phyloP scores from a whole-genome alignment of 2,329 filamentous ascomycete genomes.

The Raffaelea albimanens region DNA sequence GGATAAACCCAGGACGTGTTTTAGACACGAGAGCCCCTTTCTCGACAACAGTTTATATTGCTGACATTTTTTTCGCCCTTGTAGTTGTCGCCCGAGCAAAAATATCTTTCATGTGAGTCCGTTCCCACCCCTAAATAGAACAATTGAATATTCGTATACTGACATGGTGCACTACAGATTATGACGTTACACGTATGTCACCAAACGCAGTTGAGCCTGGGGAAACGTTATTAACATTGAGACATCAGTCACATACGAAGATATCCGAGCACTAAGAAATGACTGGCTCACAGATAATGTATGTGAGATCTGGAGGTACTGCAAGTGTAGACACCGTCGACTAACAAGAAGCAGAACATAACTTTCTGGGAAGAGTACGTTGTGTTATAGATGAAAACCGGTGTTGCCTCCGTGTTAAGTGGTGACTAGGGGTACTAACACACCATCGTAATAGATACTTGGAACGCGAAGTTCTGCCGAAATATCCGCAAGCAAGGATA shows the following conservation, averaged over 20 bases:
- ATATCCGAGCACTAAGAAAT: slow-evolving; percentile 77
- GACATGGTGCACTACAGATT: slow-evolving; percentile 20
- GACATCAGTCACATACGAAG: slow-evolving; percentile 67
- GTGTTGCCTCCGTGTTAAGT: neutral
- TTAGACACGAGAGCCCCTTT: too few relatives aligned
- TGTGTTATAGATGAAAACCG: too few relatives aligned
- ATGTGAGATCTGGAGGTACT: slow-evolving; percentile 21
- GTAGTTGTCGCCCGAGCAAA: slow-evolving; percentile 26
- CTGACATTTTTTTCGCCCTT: too few relatives aligned
- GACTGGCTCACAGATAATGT: slow-evolving; percentile 98
- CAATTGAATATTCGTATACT: neutral
- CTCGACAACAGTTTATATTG: too few relatives aligned
- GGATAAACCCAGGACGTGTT: too few relatives aligned
- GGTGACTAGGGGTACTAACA: too few relatives aligned
- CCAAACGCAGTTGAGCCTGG: neutral
- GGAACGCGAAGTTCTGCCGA: slow-evolving; percentile 75
- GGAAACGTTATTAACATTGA: neutral
- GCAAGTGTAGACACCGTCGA: neutral
- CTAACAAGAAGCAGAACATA: slow-evolving; percentile 57
- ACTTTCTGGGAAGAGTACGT: slow-evolving; percentile 98
- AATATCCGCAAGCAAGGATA: slow-evolving; percentile 76
- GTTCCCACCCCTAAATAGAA: neutral
- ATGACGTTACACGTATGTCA: slow-evolving; percentile 21
- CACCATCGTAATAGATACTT: slow-evolving; percentile 52
- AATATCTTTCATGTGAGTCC: slow-evolving; percentile 25